Base-by-base conservation (phyloP, 352 stramenopile species). In the Peronosclerospora sorghi region DNA sequence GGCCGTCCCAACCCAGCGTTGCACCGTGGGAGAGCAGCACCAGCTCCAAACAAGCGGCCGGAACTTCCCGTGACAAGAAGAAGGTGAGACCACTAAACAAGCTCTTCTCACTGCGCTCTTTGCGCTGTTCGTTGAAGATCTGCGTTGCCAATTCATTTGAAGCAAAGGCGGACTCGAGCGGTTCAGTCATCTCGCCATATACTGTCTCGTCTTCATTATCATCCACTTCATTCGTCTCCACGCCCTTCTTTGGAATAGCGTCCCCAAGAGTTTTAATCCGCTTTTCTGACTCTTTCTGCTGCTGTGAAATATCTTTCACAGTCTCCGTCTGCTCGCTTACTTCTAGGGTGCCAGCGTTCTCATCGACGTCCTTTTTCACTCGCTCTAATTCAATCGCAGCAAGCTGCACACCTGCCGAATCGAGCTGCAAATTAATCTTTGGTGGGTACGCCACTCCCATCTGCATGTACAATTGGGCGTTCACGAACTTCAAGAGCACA, bases 401-500 rank as follows among this genome's bases (percentile, higher is more conserved):
- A 8, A 92, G 59, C 51, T 87, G 77, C 6, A 52, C 77, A 29
- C 80, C 80, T 1, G 76, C 80, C 17, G 73, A 52, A 45, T 96
- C 83, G 24, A 91, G 52, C 35, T 86, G 62, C 30, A 88, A 54
- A 45, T 96, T 81, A 50, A 95, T 87, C 60, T 86, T 85, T 17
- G 96, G 86, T 15, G 96, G 96, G 68, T 98, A 98, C 23, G 72
- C 53, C 9, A 98, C 68, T 17, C 94, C 95, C 19, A 97, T 58
- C 27, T 95, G 83, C 51, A 80, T 85, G 69, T 98, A 99, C 5
- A 99, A 71, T 64, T 98, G 97, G 62, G 88, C 99, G 58, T 98
- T 76, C 23, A 98, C 95, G 68, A 99, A 99, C 64, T 96, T 94
- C 43, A 99, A 71, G 19, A 99, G 65, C 37, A 96, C 90, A 51